Conservation (phyloP, 2,329 filamentous ascomycete species). For the Diaporthe velutina region DNA sequence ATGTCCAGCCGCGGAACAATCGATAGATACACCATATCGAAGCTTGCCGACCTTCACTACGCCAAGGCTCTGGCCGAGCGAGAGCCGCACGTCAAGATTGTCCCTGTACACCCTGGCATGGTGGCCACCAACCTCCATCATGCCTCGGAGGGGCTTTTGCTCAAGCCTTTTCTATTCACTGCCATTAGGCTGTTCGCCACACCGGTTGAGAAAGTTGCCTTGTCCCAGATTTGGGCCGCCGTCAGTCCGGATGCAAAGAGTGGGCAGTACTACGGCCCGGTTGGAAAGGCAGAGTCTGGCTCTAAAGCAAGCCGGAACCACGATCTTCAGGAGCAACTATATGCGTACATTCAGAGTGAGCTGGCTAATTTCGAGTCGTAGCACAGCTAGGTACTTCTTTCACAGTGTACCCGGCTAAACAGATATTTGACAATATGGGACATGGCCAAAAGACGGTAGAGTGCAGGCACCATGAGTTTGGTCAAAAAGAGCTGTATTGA, state of each 20-base stretch:
- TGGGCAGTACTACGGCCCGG: not conserved
- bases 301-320: not conserved
- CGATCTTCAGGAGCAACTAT: not conserved
- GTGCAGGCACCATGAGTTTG: too few species aligned
- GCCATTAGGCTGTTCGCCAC: not conserved
- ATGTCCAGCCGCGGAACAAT: not conserved
- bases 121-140: not conserved
- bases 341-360: not conserved
- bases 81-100: not conserved
- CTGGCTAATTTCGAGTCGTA: not conserved
- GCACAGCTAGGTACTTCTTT: too few species aligned
- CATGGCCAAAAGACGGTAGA: too few species aligned
- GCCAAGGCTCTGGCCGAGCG: not conserved
- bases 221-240: not conserved
- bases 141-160: not conserved
- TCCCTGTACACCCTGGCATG: not conserved
- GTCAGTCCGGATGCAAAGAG: not conserved
- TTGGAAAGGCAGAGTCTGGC: not conserved
- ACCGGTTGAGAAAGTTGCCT: not conserved
- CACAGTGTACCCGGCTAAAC: too few species aligned
- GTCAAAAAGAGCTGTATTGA: too few species aligned
- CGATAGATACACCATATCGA: not conserved
- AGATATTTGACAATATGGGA: too few species aligned
- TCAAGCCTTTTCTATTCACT: not conserved
- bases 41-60: not conserved